Conservation (phyloP, 768 basidiomycete species). For the Gautieria morchelliformis region DNA sequence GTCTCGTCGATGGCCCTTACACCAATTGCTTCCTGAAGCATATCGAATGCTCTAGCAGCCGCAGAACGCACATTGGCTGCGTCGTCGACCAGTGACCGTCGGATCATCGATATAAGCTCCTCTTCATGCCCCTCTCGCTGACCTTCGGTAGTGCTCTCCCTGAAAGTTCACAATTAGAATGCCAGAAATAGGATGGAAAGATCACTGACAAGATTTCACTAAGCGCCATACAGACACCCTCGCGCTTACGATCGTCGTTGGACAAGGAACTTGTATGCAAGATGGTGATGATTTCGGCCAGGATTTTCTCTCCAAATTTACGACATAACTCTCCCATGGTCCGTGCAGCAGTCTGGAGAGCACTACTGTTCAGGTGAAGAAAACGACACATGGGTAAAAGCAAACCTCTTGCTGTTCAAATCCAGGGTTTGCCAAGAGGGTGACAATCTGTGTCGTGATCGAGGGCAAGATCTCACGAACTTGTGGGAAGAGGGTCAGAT, state of each 20-base stretch:
- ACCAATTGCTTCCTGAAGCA: constrained; percentile 86
- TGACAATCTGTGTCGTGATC: constrained; percentile 68
- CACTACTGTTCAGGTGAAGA: not conserved
- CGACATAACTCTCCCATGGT: constrained; percentile 85
- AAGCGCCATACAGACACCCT: constrained; percentile 83
- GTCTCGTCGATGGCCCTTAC: constrained; percentile 91
- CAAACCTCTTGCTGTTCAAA: constrained; percentile 84
- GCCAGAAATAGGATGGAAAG: not conserved
- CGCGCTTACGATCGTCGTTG: constrained; percentile 50
- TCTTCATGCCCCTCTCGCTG: constrained; percentile 86
- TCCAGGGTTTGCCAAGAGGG: constrained; percentile 68
- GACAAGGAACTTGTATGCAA: constrained; percentile 52
- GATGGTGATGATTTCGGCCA: constrained; percentile 76
- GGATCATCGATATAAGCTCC: constrained; percentile 78
- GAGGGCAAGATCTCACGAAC: constrained; percentile 87
- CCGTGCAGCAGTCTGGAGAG: constrained; percentile 67
- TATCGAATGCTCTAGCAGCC: constrained; percentile 83
- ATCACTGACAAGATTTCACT: constrained; percentile 74
- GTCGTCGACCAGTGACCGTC: constrained; percentile 79
- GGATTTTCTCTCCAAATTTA: constrained; percentile 88
- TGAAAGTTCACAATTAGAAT: constrained; percentile 22
- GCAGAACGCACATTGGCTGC: constrained; percentile 79
- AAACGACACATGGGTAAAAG: not conserved
- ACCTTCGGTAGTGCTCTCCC: constrained; percentile 73
- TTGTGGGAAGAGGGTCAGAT: constrained; percentile 19